These are phyloP conservation scores for Ogataea saltuana DNA, from an alignment of 805 yeast species.

Conservation along the genomic window DNA sequence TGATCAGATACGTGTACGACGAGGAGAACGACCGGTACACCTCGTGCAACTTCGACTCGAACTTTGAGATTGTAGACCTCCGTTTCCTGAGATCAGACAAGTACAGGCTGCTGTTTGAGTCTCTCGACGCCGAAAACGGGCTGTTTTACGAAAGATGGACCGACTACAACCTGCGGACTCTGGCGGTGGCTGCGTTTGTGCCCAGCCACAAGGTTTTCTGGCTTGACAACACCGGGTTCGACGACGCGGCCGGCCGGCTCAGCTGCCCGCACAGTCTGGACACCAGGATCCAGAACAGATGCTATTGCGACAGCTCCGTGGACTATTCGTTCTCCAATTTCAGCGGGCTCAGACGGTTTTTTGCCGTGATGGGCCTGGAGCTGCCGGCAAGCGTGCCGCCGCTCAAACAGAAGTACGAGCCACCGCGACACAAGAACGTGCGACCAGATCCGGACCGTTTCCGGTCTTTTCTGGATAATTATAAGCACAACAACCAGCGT, in stretches of 20 bases:
- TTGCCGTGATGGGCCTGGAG: conserved; percentile 21
- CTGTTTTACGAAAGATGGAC: conserved; percentile 64
- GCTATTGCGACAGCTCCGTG: conserved; percentile 28
- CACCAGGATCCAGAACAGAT: conserved; percentile 17
- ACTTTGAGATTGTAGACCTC: conserved; percentile 56
- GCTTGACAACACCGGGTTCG: conserved; percentile 42
- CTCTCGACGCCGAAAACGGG: conserved; percentile 50
- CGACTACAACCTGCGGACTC: conserved; percentile 48
- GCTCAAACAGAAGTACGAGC: neutral
- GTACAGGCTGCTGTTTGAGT: conserved; percentile 46
- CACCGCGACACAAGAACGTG: conserved; percentile 12
- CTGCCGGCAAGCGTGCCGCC: conserved; percentile 23
- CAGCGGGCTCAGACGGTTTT: conserved; percentile 50
- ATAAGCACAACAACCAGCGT: conserved; percentile 5
- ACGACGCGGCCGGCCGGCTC: conserved; percentile 17
- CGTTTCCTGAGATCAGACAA: conserved; percentile 49
- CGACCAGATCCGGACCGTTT: conserved; percentile 3
- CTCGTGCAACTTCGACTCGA: conserved; percentile 60
- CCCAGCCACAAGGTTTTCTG: conserved; percentile 51
- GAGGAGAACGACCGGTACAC: conserved; percentile 16
- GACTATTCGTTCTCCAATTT: conserved; percentile 48
- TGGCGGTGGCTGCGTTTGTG: conserved; percentile 40
- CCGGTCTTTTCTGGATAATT: conserved; percentile 6
- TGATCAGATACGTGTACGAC: conserved; percentile 16
- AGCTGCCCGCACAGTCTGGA: conserved; percentile 24